These are phyloP conservation scores for Auxenochlorella protothecoides DNA, from an alignment of 139 green algal species.

Conservation along the genomic window DNA sequence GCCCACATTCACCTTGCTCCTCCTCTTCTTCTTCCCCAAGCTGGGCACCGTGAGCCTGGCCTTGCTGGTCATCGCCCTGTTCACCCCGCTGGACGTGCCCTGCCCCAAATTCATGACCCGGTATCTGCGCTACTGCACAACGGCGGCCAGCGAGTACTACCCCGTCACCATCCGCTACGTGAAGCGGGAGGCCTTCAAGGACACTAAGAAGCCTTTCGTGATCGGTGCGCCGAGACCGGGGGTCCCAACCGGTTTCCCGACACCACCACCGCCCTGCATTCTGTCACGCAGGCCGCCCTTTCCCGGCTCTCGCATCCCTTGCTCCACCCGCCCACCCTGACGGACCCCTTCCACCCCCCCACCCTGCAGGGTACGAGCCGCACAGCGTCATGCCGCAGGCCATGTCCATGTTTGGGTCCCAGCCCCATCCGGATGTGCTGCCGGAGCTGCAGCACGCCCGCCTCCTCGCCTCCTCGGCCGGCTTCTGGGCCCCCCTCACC, in stretches of 20 bases:
- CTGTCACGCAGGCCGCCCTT: not conserved
- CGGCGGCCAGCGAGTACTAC: constrained; percentile 6
- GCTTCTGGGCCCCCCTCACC: constrained; percentile 9
- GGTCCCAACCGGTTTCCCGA: not conserved
- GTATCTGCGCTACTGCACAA: constrained; percentile 7
- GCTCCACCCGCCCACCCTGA: not conserved
- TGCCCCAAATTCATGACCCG: not conserved
- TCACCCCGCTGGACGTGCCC: constrained; percentile 1
- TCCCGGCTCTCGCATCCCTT: not conserved
- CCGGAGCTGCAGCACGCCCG: not conserved
- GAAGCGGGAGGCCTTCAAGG: not conserved
- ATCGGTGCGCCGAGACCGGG: constrained; percentile 6
- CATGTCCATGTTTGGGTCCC: constrained; percentile 3
- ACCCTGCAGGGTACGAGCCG: constrained; percentile 22
- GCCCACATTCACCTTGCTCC: not conserved
- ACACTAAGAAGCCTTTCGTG: not conserved
- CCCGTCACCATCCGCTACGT: not conserved
- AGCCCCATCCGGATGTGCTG: not conserved
- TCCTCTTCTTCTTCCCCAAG: not conserved
- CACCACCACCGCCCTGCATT: not conserved
- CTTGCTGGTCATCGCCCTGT: constrained; percentile 1
- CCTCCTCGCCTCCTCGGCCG: constrained; percentile 19
- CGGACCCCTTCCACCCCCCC: not conserved
- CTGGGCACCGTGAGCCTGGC: not conserved
- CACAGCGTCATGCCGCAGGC: constrained; percentile 28